Percentiles rank a stretch among this genome's conserved stretches.
Evolutionary conservation across 2,329 filamentous ascomycete species (phyloP).

Genomic region (Fusarium nurragi): DNA sequence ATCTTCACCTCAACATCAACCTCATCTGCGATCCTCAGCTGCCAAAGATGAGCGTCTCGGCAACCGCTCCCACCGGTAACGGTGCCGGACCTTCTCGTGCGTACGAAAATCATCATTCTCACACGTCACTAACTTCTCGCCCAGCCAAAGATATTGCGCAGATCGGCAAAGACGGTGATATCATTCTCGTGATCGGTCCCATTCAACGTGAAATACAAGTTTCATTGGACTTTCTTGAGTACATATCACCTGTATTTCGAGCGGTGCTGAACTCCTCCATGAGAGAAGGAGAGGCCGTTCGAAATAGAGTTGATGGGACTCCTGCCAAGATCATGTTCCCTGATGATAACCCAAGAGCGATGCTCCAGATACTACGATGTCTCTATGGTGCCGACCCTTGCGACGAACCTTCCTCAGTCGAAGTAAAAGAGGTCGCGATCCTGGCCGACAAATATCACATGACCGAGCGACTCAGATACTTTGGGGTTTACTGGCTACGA

Average conservation of each 20-base stretch:
- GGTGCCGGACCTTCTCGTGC: too few species aligned
- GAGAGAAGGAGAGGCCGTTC: neutral
- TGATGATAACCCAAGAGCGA: fast-evolving
- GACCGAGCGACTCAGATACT: neutral
- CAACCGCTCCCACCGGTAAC: too few species aligned
- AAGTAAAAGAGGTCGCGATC: neutral
- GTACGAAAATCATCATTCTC: too few species aligned
- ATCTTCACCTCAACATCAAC: too few species aligned
- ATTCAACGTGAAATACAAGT: neutral
- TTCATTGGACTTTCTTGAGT: neutral
- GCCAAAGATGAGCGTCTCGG: too few species aligned
- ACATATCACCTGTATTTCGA: neutral
- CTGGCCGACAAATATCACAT: neutral
- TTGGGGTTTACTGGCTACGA: neutral
- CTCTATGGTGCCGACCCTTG: neutral
- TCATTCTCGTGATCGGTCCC: neutral
- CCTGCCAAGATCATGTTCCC: neutral
- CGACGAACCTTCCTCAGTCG: fast-evolving
- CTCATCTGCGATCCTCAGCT: too few species aligned
- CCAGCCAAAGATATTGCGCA: neutral
- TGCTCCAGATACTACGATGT: neutral
- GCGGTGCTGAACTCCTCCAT: neutral
- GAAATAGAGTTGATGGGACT: neutral
- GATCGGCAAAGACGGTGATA: neutral
- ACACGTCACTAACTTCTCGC: too few species aligned